Percentiles rank a stretch among this genome's conserved stretches.
Conservation (phyloP, 2,329 filamentous ascomycete genomes). For the Dactylellina sp. region DNA sequence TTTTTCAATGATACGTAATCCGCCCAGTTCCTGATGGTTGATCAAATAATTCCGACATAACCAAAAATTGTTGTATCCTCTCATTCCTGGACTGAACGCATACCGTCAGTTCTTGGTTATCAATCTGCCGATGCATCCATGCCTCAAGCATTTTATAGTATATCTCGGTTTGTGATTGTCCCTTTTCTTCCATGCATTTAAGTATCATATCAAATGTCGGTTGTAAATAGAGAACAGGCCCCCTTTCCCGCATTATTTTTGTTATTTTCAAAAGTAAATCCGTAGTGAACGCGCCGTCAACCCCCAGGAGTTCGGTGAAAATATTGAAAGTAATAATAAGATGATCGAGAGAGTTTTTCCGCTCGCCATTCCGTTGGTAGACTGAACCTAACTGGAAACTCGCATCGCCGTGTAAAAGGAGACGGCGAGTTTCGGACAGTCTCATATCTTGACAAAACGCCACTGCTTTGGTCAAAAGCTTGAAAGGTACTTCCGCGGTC, state of each 20-base stretch:
- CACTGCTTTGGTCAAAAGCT: conserved; percentile 12
- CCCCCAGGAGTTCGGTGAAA: conserved; percentile 8
- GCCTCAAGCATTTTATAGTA: background rate
- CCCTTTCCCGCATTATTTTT: conserved; percentile 10
- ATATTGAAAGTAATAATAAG: conserved; percentile 5
- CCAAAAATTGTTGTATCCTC: background rate
- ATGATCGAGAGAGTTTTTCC: conserved; percentile 10
- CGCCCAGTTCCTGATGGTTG: background rate
- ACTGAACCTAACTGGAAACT: conserved; percentile 8
- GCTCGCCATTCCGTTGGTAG: conserved; percentile 2
- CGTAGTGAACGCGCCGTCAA: conserved; percentile 9
- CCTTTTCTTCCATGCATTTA: conserved; percentile 11
- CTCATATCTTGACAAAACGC: conserved; percentile 20
- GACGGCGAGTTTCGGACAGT: background rate
- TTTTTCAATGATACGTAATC: background rate
- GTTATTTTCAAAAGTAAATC: conserved; percentile 3
- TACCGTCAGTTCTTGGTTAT: background rate
- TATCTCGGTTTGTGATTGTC: background rate
- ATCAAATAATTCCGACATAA: background rate
- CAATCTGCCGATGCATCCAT: conserved; percentile 9
- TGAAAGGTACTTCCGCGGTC: background rate
- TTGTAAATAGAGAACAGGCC: conserved; percentile 8
- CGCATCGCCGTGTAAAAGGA: conserved; percentile 1
- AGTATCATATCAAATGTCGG: conserved; percentile 10
- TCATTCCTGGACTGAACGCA: background rate